Conservation (phyloP, 305 asterid genomes). For the Fraxinus latifolia region DNA sequence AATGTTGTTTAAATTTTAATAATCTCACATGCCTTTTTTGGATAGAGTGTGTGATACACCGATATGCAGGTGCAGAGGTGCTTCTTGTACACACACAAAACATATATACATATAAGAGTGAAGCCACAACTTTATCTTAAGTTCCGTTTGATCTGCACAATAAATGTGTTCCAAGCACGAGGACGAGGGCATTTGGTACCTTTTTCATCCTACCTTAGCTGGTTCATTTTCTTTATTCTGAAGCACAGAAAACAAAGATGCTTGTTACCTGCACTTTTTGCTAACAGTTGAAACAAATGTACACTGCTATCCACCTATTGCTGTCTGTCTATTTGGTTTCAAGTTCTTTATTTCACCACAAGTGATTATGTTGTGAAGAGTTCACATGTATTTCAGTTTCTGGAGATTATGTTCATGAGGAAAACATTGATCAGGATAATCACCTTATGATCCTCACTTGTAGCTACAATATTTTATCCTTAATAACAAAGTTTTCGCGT, state of each 20-base stretch:
- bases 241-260: not conserved
- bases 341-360: not conserved
- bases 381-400: not conserved
- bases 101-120: not conserved
- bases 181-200: not conserved
- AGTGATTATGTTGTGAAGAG: not conserved
- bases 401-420: not conserved
- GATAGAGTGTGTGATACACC: not conserved
- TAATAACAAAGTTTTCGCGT: not conserved
- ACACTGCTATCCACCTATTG: not conserved
- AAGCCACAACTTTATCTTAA: constrained; percentile 27
- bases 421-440: not conserved
- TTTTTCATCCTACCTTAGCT: constrained; percentile 15
- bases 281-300: not conserved
- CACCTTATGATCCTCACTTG: not conserved
- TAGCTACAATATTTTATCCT: not conserved
- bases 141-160: constrained; percentile 18
- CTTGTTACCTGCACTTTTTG: not conserved
- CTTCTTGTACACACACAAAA: not conserved
- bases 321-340: not conserved
- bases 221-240: not conserved
- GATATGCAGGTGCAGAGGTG: not conserved
- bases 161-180: not conserved
- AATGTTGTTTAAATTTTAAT: not conserved
- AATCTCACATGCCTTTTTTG: not conserved